phyloP scores from a whole-genome alignment of 2,329 filamentous ascomycete species.

The Fusarium foetens region DNA sequence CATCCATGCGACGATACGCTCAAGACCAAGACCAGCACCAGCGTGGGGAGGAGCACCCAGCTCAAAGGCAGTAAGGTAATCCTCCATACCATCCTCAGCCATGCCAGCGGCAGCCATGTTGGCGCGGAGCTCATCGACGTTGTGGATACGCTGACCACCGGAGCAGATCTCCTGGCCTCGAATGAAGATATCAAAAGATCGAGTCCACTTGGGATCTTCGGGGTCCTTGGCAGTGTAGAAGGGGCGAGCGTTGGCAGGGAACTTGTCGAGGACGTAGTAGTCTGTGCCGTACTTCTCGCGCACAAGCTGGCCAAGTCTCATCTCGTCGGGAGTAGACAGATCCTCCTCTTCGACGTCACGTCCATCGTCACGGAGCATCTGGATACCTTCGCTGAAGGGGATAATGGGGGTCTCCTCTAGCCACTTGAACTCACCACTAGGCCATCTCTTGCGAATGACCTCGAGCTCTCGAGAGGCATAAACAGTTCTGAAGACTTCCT shows the following conservation, averaged over 20 bases:
- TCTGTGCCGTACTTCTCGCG: conserved; percentile 89
- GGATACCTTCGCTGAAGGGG: conserved; percentile 80
- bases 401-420: conserved; percentile 86
- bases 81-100: conserved; percentile 83
- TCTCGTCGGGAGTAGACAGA: conserved; percentile 85
- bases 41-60: conserved; percentile 90
- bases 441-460: conserved; percentile 83
- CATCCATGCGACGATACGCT: conserved; percentile 87
- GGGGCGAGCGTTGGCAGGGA: conserved; percentile 83
- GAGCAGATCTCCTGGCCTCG: conserved; percentile 93
- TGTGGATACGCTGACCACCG: conserved; percentile 92
- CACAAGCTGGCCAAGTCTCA: conserved; percentile 83
- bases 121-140: conserved; percentile 76
- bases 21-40: conserved; percentile 88
- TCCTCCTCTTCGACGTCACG: conserved; percentile 81
- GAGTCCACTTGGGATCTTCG: conserved; percentile 77
- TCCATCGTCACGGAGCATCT: conserved; percentile 84
- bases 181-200: conserved; percentile 95
- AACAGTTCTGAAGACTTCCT: conserved; percentile 68
- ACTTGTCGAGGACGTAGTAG: conserved; percentile 95
- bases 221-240: conserved; percentile 93
- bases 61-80: conserved; percentile 89
- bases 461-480: conserved; percentile 74
- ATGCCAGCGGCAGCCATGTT: conserved; percentile 82
- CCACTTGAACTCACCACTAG: conserved; percentile 87